A percentile compares a stretch with the other conserved stretches of the same genome.
phyloP scores from a whole-genome alignment of 371 early-diverging fungal genomes.

The Zychaea mexicana region DNA sequence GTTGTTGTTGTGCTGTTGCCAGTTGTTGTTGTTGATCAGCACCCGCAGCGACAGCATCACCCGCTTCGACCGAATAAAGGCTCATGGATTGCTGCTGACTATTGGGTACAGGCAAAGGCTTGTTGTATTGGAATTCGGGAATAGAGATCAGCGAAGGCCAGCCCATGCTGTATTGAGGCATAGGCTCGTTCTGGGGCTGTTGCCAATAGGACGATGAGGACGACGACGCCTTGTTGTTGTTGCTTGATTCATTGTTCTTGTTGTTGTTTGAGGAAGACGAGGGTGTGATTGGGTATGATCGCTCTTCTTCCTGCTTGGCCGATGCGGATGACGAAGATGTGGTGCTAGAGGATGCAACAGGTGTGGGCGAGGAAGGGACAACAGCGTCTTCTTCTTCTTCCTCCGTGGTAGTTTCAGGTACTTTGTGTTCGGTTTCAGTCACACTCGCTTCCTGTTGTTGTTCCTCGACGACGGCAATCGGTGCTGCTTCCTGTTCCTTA shows the following conservation, averaged over 20 bases:
- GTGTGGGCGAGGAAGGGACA: conserved; percentile 10
- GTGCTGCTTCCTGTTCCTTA: background rate
- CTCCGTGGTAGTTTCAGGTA: background rate
- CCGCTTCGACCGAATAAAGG: conserved; percentile 9
- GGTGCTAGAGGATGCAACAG: conserved; percentile 11
- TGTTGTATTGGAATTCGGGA: conserved; percentile 4
- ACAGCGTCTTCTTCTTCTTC: conserved; percentile 7
- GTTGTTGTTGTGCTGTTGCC: background rate
- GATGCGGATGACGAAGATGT: conserved; percentile 14
- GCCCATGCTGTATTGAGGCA: conserved; percentile 11
- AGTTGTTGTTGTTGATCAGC: background rate
- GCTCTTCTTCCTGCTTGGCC: conserved; percentile 9
- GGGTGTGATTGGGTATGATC: conserved; percentile 4
- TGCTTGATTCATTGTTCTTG: background rate
- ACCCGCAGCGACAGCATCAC: conserved; percentile 10
- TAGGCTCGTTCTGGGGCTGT: background rate
- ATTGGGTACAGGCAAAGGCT: background rate
- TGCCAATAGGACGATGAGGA: conserved; percentile 3
- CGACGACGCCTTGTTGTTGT: too few relatives aligned
- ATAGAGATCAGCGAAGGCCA: conserved; percentile 16
- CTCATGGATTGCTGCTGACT: background rate
- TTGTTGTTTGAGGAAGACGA: background rate
- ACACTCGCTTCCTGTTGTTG: background rate
- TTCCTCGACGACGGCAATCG: background rate
- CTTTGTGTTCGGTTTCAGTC: background rate